Conservation (phyloP, 1,284 basidiomycete species). For the Melampsora americana region DNA sequence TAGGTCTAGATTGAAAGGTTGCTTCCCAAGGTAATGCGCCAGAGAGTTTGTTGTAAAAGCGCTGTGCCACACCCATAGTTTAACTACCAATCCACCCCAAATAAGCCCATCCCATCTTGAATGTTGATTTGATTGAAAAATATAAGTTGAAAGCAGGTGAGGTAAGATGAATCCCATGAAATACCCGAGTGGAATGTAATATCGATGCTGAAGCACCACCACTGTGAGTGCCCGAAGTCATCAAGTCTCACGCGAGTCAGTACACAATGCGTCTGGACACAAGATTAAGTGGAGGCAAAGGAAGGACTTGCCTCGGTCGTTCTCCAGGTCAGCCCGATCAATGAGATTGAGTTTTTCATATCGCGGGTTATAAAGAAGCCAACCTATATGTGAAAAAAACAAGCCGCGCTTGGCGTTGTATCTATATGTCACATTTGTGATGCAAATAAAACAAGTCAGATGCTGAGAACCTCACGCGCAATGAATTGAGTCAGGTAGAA, state of each 20-base stretch:
- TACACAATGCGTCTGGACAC: neutral
- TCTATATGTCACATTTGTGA: no score
- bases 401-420: conserved; percentile 71
- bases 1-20: conserved; percentile 73
- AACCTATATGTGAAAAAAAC: conserved; percentile 73
- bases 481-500: no score
- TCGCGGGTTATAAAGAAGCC: conserved; percentile 73
- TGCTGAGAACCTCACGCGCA: no score
- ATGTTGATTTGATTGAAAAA: conserved; percentile 62
- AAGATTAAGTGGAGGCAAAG: neutral
- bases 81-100: conserved; percentile 66
- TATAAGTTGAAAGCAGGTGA: conserved; percentile 65
- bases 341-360: conserved; percentile 66
- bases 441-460: no score
- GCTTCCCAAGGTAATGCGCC: conserved; percentile 73
- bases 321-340: conserved; percentile 67
- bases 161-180: conserved; percentile 54
- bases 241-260: no score
- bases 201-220: conserved; percentile 68
- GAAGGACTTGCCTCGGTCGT: conserved; percentile 62
- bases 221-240: conserved; percentile 57
- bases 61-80: conserved; percentile 68
- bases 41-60: conserved; percentile 76
- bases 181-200: conserved; percentile 58
- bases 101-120: conserved; percentile 62